Evolutionary conservation across 345 rosid species (phyloP).

Genomic region (Murraya paniculata): DNA sequence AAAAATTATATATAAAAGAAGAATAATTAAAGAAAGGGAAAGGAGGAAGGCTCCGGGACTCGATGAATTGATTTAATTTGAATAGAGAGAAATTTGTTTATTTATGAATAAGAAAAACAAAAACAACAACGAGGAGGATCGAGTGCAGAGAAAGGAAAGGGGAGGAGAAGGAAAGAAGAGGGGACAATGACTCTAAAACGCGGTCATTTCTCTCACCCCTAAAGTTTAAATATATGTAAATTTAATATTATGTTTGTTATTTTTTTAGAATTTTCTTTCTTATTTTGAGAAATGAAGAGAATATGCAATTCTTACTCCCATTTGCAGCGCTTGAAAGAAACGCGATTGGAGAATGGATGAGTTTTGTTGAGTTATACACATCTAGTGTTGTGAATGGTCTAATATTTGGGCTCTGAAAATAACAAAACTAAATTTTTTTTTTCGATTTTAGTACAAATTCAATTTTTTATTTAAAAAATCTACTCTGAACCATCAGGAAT

Average conservation of each 20-base stretch:
- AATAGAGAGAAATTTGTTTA: background rate
- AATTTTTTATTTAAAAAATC: too few relatives aligned
- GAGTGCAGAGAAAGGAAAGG: conserved; percentile 23
- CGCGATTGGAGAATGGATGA: background rate
- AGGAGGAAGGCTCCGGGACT: conserved; percentile 16
- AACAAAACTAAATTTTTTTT: too few relatives aligned
- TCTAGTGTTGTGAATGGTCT: background rate
- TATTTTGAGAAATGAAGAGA: background rate
- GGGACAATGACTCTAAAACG: conserved; percentile 10
- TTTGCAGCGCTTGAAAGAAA: conserved; percentile 3
- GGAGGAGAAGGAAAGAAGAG: background rate
- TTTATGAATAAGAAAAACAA: conserved; percentile 2
- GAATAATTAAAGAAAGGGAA: conserved; percentile 8
- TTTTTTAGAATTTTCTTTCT: background rate
- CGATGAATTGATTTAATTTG: conserved; percentile 9
- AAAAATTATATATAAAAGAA: conserved; percentile 20
- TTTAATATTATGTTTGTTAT: background rate
- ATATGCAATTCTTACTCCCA: background rate
- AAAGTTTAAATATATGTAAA: conserved; percentile 2
- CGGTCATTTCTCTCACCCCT: conserved; percentile 13
- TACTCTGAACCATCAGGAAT: too few relatives aligned
- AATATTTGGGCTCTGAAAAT: background rate
- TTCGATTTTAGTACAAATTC: too few relatives aligned
- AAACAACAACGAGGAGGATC: background rate
- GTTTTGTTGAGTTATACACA: background rate